phyloP scores from a whole-genome alignment of 192 early-diverging fungal genomes.

The Haplosporangium gracile region DNA sequence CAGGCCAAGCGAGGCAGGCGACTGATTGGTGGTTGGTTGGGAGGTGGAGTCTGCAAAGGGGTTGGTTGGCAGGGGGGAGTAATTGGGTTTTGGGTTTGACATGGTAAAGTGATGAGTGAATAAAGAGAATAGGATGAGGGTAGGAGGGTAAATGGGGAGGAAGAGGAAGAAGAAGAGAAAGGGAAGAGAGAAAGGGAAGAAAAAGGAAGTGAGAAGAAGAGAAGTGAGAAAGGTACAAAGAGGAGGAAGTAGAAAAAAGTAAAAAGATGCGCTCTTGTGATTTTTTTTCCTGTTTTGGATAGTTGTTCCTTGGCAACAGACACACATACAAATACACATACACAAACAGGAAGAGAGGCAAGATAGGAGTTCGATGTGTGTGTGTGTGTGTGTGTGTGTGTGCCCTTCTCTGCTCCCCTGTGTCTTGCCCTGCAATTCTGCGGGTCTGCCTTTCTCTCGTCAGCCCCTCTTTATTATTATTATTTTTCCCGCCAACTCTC shows the following conservation, averaged over 20 bases:
- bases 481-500: not conserved
- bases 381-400: not conserved
- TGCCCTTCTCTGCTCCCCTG: not conserved
- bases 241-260: not conserved
- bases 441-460: not conserved
- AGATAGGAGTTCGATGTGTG: too few relatives aligned
- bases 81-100: conserved; percentile 28
- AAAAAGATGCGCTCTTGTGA: not conserved
- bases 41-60: conserved; percentile 17
- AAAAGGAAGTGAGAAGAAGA: not conserved
- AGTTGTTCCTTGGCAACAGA: not conserved
- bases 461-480: not conserved
- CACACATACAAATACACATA: not conserved
- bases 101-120: not conserved
- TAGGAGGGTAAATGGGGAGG: not conserved
- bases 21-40: not conserved
- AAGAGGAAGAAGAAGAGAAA: not conserved
- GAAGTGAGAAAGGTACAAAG: not conserved
- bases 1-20: conserved; percentile 34
- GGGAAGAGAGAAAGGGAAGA: not conserved
- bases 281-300: not conserved
- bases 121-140: not conserved
- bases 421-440: not conserved
- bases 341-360: not conserved
- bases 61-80: conserved; percentile 23